Evolutionary conservation across 257 asterid genomes (phyloP).

Genomic region (Gentiana macrophylla): DNA sequence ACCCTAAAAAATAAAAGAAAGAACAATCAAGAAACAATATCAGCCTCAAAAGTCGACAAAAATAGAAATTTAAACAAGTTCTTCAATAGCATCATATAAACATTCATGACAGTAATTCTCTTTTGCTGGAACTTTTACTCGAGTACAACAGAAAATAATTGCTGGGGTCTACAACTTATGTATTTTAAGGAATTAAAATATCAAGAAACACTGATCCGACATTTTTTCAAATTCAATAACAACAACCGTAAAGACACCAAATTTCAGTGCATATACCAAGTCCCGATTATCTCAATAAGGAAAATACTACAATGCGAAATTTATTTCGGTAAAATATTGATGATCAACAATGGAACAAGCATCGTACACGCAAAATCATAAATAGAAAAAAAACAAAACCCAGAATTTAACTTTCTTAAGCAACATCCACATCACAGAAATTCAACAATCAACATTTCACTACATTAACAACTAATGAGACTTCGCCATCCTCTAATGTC

Average conservation of each 20-base stretch:
- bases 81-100: no score
- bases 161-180: no score
- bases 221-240: no score
- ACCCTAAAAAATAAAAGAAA: slow-evolving; percentile 6
- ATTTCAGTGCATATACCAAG: slow-evolving; percentile 6
- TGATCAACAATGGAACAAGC: slow-evolving; percentile 30
- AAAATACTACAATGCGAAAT: neutral
- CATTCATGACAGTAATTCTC: no score
- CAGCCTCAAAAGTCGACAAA: neutral
- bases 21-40: slow-evolving; percentile 6
- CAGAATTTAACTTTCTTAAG: slow-evolving; percentile 14
- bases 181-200: no score
- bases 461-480: no score
- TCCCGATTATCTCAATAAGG: neutral
- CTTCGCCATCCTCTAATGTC: no score
- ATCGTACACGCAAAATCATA: slow-evolving; percentile 14
- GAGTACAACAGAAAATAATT: no score
- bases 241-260: neutral
- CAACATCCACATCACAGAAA: slow-evolving; percentile 29
- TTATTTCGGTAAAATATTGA: slow-evolving; percentile 9
- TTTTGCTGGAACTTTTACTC: no score
- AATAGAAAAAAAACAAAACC: slow-evolving; percentile 30
- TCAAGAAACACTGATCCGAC: no score
- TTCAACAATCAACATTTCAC: slow-evolving; percentile 7
- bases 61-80: neutral